A percentile compares a stretch with the other conserved stretches of the same genome.
These are phyloP conservation scores for Macrophomina tecta DNA, from an alignment of 2,329 filamentous ascomycete species.

Conservation along the genomic window DNA sequence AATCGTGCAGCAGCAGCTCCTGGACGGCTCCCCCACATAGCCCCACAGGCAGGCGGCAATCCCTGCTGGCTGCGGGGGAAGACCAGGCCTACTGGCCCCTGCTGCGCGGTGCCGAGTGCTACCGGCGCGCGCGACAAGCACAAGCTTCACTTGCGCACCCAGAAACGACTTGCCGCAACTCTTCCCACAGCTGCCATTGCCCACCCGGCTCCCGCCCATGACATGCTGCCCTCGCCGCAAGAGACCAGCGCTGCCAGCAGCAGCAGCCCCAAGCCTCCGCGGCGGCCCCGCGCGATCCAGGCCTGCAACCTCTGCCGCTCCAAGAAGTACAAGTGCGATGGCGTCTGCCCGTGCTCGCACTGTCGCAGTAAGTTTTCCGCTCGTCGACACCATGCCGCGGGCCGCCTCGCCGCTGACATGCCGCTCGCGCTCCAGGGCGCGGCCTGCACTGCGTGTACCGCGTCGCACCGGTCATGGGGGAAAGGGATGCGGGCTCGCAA, in stretches of 20 bases:
- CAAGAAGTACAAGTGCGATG: conserved; percentile 59
- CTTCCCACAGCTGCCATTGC: not conserved
- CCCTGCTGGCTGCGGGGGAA: conserved; percentile 12
- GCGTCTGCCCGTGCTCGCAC: conserved; percentile 52
- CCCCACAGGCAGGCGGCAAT: conserved; percentile 12
- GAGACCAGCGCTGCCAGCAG: conserved; percentile 19
- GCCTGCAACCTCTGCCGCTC: conserved; percentile 55
- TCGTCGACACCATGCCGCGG: not conserved
- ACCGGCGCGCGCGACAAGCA: not conserved
- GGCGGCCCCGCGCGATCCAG: conserved; percentile 51
- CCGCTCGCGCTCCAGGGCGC: conserved; percentile 12
- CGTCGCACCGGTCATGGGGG: conserved; percentile 21
- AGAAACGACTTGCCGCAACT: not conserved
- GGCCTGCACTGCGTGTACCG: conserved; percentile 31
- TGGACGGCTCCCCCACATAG: not conserved
- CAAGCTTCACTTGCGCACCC: not conserved
- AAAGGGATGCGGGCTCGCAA: conserved; percentile 8
- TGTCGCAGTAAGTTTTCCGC: conserved; percentile 47
- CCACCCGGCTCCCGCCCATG: not conserved
- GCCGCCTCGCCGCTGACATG: not conserved
- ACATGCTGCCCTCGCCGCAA: conserved; percentile 27
- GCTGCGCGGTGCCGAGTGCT: conserved; percentile 7
- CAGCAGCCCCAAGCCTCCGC: conserved; percentile 27
- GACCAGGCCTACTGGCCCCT: not conserved
- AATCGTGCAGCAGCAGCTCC: not conserved